A percentile compares a stretch with the other conserved stretches of the same genome.
These are phyloP conservation scores for Auricularia sp. DNA, from an alignment of 768 basidiomycete genomes.

Conservation along the genomic window DNA sequence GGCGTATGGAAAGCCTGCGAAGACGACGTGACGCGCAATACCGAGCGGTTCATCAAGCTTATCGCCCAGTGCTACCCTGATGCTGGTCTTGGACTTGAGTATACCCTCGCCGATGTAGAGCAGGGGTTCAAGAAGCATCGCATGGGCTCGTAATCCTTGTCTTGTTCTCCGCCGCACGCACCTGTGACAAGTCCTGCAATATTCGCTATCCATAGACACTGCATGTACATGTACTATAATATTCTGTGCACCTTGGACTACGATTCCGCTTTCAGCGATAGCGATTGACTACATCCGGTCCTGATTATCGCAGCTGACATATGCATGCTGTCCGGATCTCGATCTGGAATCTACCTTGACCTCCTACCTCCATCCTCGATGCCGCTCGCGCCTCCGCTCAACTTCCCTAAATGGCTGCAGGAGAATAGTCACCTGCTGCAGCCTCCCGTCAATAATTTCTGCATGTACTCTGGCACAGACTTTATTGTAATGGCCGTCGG, in stretches of 20 bases:
- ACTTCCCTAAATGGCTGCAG: conserved; percentile 81
- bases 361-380: conserved; percentile 25
- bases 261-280: no score
- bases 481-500: conserved; percentile 95
- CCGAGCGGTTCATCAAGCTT: conserved; percentile 54
- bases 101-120: conserved; percentile 64
- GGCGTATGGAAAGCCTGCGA: conserved; percentile 91
- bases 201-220: no score
- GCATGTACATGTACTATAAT: no score
- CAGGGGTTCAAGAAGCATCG: conserved; percentile 63
- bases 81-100: conserved; percentile 64
- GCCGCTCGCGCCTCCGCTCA: conserved; percentile 74
- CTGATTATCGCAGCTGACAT: no score
- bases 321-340: no score
- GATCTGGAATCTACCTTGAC: no score
- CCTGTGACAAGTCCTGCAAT: no score
- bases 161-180: no score
- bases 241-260: no score
- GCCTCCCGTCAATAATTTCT: conserved; percentile 91
- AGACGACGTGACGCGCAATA: conserved; percentile 67
- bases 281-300: no score
- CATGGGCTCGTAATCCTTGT: conserved; percentile 7
- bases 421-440: conserved; percentile 72
- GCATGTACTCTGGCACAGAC: conserved; percentile 71
- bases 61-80: conserved; percentile 76